Base-by-base conservation (phyloP, 2,329 filamentous ascomycete genomes). In the Calonectria crousiana region DNA sequence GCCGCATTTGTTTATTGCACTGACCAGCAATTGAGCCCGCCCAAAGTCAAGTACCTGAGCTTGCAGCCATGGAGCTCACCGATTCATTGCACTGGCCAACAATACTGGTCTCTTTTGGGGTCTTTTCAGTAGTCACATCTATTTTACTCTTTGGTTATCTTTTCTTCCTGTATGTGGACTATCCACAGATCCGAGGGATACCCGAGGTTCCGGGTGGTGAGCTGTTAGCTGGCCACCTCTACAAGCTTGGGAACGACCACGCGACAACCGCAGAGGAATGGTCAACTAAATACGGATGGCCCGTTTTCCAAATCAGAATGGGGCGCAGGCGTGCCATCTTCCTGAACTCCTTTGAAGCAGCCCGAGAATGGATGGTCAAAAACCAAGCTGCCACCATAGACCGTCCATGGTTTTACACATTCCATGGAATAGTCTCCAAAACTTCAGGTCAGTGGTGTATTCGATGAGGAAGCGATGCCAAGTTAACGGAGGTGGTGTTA, bases 351-450 rank as follows among this genome's bases (percentile, higher is more conserved):
- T 66, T 66, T 18, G 62, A 66, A 1, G 26, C 62, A 9, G 62
- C 62, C 14, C 41, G 62, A 10, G 62, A 66, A 4, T 66, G 62
- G 62, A 30, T 66, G 44, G 41, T 66, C 13, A 66, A 66, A 18
- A 66, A 66, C 44, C 44, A 66, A 34, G 23, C 62, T 11, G 2
- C 62, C 5, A 66, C 62, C 5, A 51, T 66, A 32, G 62, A 66
- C 30, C 62, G 62, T 11, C 62, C 62, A 5, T 66, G 62, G 62
- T 66, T 66, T 26, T 66, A 66, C n/a, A 66, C 62, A 23, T 66
- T 66, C 30, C 62, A 66, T 23, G 62, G 62, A 32, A 66, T 66
- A 8, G 62, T 66, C 38, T 66, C 62, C 0, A 66, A 66, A 18
- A 66, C 62, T 23, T 66, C 62, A 16, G 62, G 62, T 66, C 8